Evolutionary conservation across 139 green algal genomes (phyloP).

Genomic region (Tetradesmus lagerheimii): DNA sequence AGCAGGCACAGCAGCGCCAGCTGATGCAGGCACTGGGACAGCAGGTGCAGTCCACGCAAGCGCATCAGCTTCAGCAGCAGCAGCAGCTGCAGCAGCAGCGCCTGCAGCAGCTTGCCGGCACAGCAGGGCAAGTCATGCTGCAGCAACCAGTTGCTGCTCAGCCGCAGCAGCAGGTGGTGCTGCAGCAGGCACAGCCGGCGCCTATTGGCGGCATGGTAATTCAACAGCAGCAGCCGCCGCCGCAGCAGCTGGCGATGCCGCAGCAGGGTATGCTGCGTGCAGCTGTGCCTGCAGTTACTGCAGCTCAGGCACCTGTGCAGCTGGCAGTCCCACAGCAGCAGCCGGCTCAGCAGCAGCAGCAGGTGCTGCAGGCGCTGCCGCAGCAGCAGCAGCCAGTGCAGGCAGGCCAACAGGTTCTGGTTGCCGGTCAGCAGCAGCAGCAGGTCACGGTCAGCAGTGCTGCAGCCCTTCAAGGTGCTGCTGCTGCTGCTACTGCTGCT

Average conservation of each 20-base stretch:
- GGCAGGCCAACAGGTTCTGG: background rate
- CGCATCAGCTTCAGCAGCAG: too few species aligned
- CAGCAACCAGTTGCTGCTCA: background rate
- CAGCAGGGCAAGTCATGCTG: background rate
- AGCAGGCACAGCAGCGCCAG: background rate
- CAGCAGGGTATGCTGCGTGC: background rate
- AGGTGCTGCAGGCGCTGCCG: slow-evolving; percentile 12
- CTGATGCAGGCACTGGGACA: too few species aligned
- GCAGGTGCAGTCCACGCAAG: too few species aligned
- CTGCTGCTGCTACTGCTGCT: background rate
- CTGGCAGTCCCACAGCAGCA: slow-evolving; percentile 1
- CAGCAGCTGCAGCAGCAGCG: background rate
- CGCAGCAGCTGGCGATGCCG: background rate
- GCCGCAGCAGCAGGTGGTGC: background rate
- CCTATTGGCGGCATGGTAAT: background rate
- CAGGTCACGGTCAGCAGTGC: background rate
- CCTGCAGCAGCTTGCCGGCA: background rate
- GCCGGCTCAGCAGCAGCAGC: background rate
- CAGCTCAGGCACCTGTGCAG: background rate
- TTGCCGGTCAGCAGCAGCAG: background rate
- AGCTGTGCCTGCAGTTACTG: background rate
- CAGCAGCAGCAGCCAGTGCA: background rate
- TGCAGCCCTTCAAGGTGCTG: background rate
- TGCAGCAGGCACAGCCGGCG: background rate
- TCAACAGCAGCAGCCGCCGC: background rate